These are phyloP conservation scores for Candida maesae DNA, from an alignment of 805 yeast species.

Conservation along the genomic window DNA sequence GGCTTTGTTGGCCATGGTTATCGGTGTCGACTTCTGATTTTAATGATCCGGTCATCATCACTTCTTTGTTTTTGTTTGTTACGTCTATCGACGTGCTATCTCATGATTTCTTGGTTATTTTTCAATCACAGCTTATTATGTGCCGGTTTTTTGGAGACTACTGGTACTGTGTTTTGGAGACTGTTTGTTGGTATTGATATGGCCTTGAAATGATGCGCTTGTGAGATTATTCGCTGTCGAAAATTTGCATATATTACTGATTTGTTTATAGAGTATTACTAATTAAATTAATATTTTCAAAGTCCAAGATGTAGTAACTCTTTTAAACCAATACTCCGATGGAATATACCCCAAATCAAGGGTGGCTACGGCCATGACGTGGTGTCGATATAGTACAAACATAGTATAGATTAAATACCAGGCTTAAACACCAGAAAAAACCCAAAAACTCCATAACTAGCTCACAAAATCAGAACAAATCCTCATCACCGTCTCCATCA, in stretches of 20 bases:
- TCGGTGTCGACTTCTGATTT: constrained; percentile 78
- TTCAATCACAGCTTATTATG: too few relatives aligned
- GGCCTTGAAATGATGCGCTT: too few relatives aligned
- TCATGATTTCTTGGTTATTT: too few relatives aligned
- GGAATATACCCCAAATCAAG: too few relatives aligned
- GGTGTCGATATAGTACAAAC: too few relatives aligned
- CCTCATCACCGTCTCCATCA: constrained; percentile 16
- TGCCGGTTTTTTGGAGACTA: neutral
- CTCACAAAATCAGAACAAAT: constrained; percentile 10
- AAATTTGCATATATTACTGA: neutral
- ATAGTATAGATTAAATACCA: too few relatives aligned
- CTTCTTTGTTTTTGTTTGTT: neutral
- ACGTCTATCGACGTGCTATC: too few relatives aligned
- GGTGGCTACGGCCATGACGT: too few relatives aligned
- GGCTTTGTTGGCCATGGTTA: constrained; percentile 97
- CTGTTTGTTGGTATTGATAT: constrained; percentile 4
- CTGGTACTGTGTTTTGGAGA: neutral
- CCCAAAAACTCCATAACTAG: neutral
- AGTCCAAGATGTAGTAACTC: too few relatives aligned
- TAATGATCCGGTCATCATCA: neutral
- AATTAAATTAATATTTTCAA: constrained; percentile 6
- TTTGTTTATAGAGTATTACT: constrained; percentile 8
- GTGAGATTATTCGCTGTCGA: too few relatives aligned
- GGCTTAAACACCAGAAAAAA: neutral
- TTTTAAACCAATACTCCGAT: too few relatives aligned